Evolutionary conservation across 208 protist species (phyloP).

Genomic region (Trypanosomatidae sp.): DNA sequence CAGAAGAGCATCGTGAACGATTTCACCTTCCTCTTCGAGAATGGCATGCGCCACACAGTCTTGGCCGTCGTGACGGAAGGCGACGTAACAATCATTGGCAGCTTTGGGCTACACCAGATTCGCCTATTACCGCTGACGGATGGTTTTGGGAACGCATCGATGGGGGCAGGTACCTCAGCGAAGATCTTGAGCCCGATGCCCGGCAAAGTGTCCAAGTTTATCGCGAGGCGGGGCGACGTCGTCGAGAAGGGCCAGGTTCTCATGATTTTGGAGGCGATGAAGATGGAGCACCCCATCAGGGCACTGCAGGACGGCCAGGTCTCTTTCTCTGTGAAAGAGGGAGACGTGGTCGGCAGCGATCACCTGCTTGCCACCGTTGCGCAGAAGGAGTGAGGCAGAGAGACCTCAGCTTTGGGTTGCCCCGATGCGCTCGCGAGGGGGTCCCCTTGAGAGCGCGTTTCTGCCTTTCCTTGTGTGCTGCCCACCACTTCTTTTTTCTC

Average conservation of each 20-base stretch:
- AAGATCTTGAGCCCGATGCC: constrained; percentile 93
- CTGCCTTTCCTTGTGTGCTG: constrained; percentile 1
- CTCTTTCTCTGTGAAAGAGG: constrained; percentile 48
- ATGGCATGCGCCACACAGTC: constrained; percentile 26
- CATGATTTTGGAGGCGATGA: constrained; percentile 96
- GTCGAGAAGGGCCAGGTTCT: constrained; percentile 88
- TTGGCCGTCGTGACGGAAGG: constrained; percentile 32
- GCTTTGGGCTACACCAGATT: constrained; percentile 26
- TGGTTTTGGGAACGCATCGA: constrained; percentile 52
- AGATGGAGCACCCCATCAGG: constrained; percentile 94
- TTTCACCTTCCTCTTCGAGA: constrained; percentile 35
- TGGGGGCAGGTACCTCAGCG: constrained; percentile 92
- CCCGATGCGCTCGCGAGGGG: background rate
- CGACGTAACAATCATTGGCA: constrained; percentile 28
- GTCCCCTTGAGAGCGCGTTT: background rate
- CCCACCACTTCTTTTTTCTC: constrained; percentile 1
- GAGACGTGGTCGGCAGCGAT: constrained; percentile 45
- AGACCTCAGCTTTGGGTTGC: background rate
- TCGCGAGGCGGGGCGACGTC: constrained; percentile 67
- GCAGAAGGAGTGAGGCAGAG: background rate
- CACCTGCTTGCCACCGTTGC: constrained; percentile 30
- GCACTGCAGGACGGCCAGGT: constrained; percentile 50
- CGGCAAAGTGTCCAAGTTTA: constrained; percentile 86
- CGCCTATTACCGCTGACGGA: constrained; percentile 24
- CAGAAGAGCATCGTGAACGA: constrained; percentile 22